Percentiles rank a stretch among this genome's conserved stretches.
phyloP scores from a whole-genome alignment of 352 stramenopile genomes.

The Pythium angustatum region DNA sequence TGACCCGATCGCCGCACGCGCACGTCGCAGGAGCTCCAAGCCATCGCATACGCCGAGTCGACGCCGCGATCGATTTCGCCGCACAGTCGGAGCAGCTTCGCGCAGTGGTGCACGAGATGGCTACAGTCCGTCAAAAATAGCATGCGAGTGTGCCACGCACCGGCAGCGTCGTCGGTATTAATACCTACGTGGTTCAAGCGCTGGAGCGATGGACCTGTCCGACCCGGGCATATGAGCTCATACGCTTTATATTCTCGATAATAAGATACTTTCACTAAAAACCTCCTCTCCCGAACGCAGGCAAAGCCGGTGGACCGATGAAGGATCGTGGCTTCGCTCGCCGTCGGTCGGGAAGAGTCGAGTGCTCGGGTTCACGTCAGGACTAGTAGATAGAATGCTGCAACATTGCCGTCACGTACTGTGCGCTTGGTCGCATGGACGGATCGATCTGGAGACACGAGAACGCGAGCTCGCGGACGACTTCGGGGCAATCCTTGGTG shows the following conservation, averaged over 20 bases:
- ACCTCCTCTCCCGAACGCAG: too few species aligned
- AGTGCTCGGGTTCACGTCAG: too few species aligned
- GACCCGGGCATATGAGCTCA: too few species aligned
- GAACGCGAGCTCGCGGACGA: conserved; percentile 55
- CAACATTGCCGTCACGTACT: conserved; percentile 78
- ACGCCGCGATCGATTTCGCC: neutral
- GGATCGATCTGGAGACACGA: conserved; percentile 74
- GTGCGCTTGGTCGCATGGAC: conserved; percentile 65
- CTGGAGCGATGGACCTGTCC: too few species aligned
- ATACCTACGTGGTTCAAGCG: too few species aligned
- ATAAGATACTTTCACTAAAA: neutral
- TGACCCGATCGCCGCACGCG: neutral
- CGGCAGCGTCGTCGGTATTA: too few species aligned
- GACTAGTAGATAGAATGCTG: conserved; percentile 31
- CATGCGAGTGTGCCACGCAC: too few species aligned
- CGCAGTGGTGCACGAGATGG: conserved; percentile 5
- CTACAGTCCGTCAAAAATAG: conserved; percentile 8
- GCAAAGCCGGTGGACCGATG: neutral
- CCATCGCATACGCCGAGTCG: neutral
- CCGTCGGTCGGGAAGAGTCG: too few species aligned
- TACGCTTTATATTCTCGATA: conserved; percentile 4
- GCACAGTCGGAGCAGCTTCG: conserved; percentile 8
- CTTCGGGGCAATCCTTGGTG: conserved; percentile 57
- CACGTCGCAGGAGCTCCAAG: neutral
- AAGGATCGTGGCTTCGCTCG: conserved; percentile 1